Base-by-base conservation (phyloP, 495 filamentous ascomycete genomes). In the Penicillium canariense region DNA sequence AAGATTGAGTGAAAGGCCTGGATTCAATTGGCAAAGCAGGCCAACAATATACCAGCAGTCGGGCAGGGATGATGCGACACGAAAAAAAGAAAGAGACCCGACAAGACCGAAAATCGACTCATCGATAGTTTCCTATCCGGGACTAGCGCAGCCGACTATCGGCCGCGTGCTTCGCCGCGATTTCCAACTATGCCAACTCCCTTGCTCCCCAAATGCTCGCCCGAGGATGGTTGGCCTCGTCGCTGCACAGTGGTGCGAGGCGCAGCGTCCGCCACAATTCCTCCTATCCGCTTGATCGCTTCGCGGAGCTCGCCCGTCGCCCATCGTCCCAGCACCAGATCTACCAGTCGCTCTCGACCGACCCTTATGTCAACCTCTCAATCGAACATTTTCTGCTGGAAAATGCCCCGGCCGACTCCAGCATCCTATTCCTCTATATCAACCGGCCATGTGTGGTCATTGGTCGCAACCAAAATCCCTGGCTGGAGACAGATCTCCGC, bases 401-500 rank as follows among this genome's bases (percentile, higher is more conserved):
- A 50, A 81, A 86, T 34, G 81, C 88, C 0, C 80, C 84, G 0
- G 71, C 81, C 5, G 78, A 87, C 56, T 91, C 90, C 5, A 83
- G 79, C 36, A 67, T 96, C 28, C 80, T 97, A 0, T 91, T 97
- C 54, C 78, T 97, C 15, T 98, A 97, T 72, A 77, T 82, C 54
- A 97, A 98, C 70, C 72, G 77, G 11, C 91, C 93, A 7, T 87
- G 88, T 69, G 79, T 98, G 45, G 83, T 98, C 57, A 85, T 98
- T 53, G 94, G 94, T 12, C 87, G 93, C 42, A 98, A 98, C 68
- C 94, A 98, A 67, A 98, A 98, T 67, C 94, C 94, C 34, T 98
- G 92, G 92, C 76, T 89, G 8, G 94, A 98, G 69, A 85, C 87
- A 42, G 90, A 96, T 68, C 79, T 96, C 7, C 72, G 73, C 17